Conservation (phyloP, 2,329 filamentous ascomycete species). For the Pseudofabraea citricarpa region DNA sequence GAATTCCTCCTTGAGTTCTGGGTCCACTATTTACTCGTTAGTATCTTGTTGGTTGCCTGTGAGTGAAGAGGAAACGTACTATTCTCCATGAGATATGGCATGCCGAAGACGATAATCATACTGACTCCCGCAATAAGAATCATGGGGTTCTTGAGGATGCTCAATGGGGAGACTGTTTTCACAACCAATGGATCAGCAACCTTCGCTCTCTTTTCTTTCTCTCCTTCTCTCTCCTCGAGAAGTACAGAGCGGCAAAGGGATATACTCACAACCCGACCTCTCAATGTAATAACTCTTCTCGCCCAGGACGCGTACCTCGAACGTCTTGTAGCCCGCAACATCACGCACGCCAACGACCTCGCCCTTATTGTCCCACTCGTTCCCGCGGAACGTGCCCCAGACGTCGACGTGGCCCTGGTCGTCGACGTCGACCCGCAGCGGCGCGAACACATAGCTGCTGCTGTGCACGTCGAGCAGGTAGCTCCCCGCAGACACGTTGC, state of each 20-base stretch:
- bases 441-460: constrained; percentile 68
- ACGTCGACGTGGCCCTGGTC: constrained; percentile 48
- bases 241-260: constrained; percentile 2
- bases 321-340: constrained; percentile 15
- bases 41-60: constrained; percentile 5
- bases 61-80: constrained; percentile 54
- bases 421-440: constrained; percentile 72
- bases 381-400: constrained; percentile 84
- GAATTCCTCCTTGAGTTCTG: constrained; percentile 90
- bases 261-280: constrained; percentile 65
- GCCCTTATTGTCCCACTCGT: constrained; percentile 86
- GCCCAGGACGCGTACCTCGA: constrained; percentile 43
- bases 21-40: constrained; percentile 68
- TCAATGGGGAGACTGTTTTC: constrained; percentile 67
- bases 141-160: constrained; percentile 91
- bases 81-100: constrained; percentile 94
- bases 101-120: constrained; percentile 79
- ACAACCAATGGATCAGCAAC: background rate
- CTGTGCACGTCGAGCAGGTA: constrained; percentile 82
- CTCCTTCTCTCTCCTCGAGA: background rate
- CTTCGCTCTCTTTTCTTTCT: background rate
- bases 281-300: constrained; percentile 73
- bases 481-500: constrained; percentile 63
- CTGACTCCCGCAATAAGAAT: constrained; percentile 85
- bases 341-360: constrained; percentile 44